Base-by-base conservation (phyloP, 2,329 filamentous ascomycete species). In the Rhytidhysteron rufulum region DNA sequence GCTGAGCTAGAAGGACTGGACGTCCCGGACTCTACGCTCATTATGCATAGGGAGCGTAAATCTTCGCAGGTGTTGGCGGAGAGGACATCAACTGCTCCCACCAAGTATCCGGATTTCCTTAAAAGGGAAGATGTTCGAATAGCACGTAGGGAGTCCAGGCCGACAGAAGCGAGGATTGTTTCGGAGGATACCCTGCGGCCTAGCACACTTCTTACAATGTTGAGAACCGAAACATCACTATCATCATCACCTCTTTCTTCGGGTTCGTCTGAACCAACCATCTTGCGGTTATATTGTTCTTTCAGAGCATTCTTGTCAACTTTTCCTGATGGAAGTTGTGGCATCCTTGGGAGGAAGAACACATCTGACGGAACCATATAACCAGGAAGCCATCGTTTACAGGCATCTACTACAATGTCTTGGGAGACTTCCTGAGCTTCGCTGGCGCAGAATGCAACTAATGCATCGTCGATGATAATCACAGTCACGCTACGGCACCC, bases 351-450 rank as follows among this genome's bases (percentile, higher is more conserved):
- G 46, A 85, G 66, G 1, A 85, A 55, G 1, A 88, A 62, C 18
- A 94, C 68, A 45, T 94, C 85, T 4, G 78, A 76, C 0, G 90
- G 90, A 1, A 94, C 67, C 90, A 95, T 95, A 57, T 83, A 93
- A 4, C 74, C 72, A 0, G 89, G 88, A 2, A 96, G 72, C 87
- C 88, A 95, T 37, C 74, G 72, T 37, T 73, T 74, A 63, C 88
- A 95, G 4, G 72, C 76, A 13, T 72, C 57, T 22, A 78, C 55
- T 9, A 95, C 68, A 10, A 62, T 47, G 20, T 62, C 60, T 24
- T 59, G 62, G 15, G 65, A 67, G 42, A 70, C 52, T 5, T 60
- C 55, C 5, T 53, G 48, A 3, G 63, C 52, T 25, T 79, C 75
- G 1, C 77, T 67, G 4, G 82, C 77, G 47, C 84, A 87, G 57